Evolutionary conservation across 164 flowering plant genomes (phyloP).

Genomic region (Annona cherimola): DNA sequence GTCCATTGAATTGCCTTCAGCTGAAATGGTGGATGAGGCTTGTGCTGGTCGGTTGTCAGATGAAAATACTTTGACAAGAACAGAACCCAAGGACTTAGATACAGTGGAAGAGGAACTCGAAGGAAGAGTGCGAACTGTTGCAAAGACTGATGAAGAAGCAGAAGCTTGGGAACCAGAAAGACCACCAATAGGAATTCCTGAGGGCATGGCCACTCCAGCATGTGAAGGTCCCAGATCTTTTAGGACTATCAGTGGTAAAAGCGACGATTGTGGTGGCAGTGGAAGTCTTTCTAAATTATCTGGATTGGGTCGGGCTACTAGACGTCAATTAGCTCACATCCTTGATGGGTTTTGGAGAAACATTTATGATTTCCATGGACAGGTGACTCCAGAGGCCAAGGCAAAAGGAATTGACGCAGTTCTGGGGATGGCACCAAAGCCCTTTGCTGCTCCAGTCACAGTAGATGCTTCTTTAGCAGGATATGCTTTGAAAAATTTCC

Average conservation of each 20-base stretch:
- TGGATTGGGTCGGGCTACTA: slow-evolving; percentile 91
- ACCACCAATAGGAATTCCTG: slow-evolving; percentile 32
- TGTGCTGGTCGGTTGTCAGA: slow-evolving; percentile 24
- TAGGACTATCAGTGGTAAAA: slow-evolving; percentile 69
- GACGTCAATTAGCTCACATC: slow-evolving; percentile 70
- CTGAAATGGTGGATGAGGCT: slow-evolving; percentile 22
- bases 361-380: slow-evolving; percentile 85
- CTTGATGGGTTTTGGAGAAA: slow-evolving; percentile 98
- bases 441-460: slow-evolving; percentile 17
- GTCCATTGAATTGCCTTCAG: slow-evolving; percentile 13
- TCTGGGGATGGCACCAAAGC: slow-evolving; percentile 44
- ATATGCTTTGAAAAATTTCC: slow-evolving; percentile 31
- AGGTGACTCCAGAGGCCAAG: slow-evolving; percentile 63
- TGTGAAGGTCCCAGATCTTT: slow-evolving; percentile 81
- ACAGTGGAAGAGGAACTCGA: slow-evolving; percentile 38
- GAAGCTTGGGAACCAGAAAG: slow-evolving; percentile 66
- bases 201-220: slow-evolving; percentile 30
- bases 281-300: slow-evolving; percentile 92
- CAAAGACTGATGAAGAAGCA: slow-evolving; percentile 47
- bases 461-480: slow-evolving; percentile 34
- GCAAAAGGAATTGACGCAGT: slow-evolving; percentile 50
- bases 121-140: slow-evolving; percentile 26
- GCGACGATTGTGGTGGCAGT: slow-evolving; percentile 62
- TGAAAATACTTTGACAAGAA: slow-evolving; percentile 16
- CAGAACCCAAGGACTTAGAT: slow-evolving; percentile 26